phyloP scores from a whole-genome alignment of 1,284 basidiomycete species.

The Sporisorium graminicola region DNA sequence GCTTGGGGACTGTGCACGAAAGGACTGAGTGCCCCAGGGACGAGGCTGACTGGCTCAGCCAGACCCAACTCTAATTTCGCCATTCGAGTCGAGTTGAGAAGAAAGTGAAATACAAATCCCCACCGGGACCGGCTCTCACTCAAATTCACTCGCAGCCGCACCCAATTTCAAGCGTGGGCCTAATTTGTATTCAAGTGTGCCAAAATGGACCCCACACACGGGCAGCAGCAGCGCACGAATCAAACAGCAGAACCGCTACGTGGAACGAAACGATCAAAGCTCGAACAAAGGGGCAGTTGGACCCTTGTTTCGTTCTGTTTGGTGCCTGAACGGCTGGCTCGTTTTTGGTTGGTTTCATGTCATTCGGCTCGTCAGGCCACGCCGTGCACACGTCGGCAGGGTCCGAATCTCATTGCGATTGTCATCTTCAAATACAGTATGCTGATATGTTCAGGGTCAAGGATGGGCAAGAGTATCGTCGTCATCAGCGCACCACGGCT shows the following conservation, averaged over 20 bases:
- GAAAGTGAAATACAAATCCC: neutral
- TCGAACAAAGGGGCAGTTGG: neutral
- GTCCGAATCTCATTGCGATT: neutral
- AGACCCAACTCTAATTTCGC: slow-evolving; percentile 3
- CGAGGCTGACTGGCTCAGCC: neutral
- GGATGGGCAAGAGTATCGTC: neutral
- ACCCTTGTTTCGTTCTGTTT: neutral
- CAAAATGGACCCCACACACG: slow-evolving; percentile 1
- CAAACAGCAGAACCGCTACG: neutral
- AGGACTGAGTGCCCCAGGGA: neutral
- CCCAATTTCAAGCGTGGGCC: neutral
- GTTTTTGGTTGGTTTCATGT: too few species aligned
- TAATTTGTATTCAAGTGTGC: neutral
- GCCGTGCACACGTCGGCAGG: neutral
- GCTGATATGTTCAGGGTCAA: too few species aligned
- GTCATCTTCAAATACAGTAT: neutral
- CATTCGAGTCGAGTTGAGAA: neutral
- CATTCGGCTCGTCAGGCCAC: neutral
- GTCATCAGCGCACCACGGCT: slow-evolving; percentile 19
- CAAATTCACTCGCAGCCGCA: neutral
- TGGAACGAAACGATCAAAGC: neutral
- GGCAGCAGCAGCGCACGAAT: neutral
- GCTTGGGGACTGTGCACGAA: neutral
- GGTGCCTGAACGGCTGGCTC: neutral
- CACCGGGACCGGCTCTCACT: neutral